Base-by-base conservation (phyloP, 352 stramenopile species). In the Pythium graminicola region DNA sequence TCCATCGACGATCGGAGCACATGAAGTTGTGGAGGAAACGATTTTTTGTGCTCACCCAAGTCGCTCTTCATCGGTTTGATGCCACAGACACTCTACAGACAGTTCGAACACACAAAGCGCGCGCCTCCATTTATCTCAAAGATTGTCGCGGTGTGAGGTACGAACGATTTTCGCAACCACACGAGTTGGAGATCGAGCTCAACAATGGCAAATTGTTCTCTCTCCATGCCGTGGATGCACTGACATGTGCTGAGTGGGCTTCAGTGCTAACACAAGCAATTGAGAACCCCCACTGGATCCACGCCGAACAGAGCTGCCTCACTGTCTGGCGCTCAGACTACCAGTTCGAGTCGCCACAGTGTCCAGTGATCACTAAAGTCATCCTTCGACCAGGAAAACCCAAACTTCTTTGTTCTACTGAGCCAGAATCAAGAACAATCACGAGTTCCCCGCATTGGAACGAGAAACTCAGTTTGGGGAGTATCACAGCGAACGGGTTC, bases 41-140 rank as follows among this genome's bases (percentile, higher is more conserved):
- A 20, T 76, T 73, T 22, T 76, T 73, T 38, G 67, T 76, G 52
- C 64, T 76, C 29, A 76, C 67, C 3, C 67, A 76, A 29, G 61
- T 72, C 31, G 64, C 67, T 14, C 55, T 76, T 31, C 67, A 76
- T 43, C 61, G 67, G 6, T 76, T 76, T 36, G 64, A 66, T 10
- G 29, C 48, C 1, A 29, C 49, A 14, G 58, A 71, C 27, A 69
- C 57, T 17, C 35, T 73, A 3, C 42, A 50, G 6, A 69, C 28
- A 11, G 51, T 65, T 16, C 39, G 43, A 13, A 50, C 32, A 1
- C 48, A 50, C 51, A 70, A 68, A 24, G 41, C 65, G 1, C 56
- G 62, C 8, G 64, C 57, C 1, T 57, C 58, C 22, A 41, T 76
- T n/a, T 49, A 64, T 10, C 27, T 76, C 2, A 47, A 54, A 22